Percentiles rank a stretch among this genome's conserved stretches.
Conservation (phyloP, 2,329 filamentous ascomycete genomes). For the Lasiodiplodia gonubiensis region DNA sequence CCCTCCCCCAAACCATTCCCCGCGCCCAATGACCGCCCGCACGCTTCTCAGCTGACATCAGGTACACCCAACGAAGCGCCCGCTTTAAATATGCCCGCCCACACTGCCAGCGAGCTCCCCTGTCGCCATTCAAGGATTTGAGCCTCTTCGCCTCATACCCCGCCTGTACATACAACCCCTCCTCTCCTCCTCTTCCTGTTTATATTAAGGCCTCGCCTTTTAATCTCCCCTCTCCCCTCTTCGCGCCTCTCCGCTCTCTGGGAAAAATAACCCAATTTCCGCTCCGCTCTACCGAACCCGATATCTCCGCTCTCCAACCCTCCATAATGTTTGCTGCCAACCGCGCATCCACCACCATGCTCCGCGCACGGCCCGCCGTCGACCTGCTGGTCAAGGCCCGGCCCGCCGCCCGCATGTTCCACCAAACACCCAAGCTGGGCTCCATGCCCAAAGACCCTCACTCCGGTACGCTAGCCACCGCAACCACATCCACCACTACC, state of each 20-base stretch:
- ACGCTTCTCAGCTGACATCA: slow-evolving; percentile 13
- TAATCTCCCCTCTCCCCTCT: neutral
- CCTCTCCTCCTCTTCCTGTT: slow-evolving; percentile 14
- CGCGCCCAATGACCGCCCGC: neutral
- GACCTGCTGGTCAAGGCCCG: slow-evolving; percentile 4
- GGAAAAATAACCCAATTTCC: neutral
- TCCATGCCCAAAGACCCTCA: slow-evolving; percentile 9
- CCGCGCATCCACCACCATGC: slow-evolving; percentile 7
- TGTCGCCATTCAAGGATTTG: slow-evolving; percentile 12
- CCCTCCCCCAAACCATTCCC: neutral
- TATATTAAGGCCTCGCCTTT: neutral
- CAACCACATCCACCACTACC: neutral
- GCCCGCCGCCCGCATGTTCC: slow-evolving; percentile 12
- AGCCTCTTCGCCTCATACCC: slow-evolving; percentile 7
- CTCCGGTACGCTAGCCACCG: slow-evolving; percentile 8
- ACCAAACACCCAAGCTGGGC: neutral
- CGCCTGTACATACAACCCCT: slow-evolving; percentile 6
- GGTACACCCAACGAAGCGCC: neutral
- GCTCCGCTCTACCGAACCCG: neutral
- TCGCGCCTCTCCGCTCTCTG: neutral
- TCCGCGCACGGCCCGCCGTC: slow-evolving; percentile 22
- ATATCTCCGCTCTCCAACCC: neutral
- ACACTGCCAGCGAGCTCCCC: neutral
- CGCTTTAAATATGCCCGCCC: slow-evolving; percentile 19
- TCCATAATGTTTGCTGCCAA: slow-evolving; percentile 12